A percentile compares a stretch with the other conserved stretches of the same genome.
Evolutionary conservation across 192 early-diverging fungal genomes (phyloP).

Genomic region (Gigaspora rosea): DNA sequence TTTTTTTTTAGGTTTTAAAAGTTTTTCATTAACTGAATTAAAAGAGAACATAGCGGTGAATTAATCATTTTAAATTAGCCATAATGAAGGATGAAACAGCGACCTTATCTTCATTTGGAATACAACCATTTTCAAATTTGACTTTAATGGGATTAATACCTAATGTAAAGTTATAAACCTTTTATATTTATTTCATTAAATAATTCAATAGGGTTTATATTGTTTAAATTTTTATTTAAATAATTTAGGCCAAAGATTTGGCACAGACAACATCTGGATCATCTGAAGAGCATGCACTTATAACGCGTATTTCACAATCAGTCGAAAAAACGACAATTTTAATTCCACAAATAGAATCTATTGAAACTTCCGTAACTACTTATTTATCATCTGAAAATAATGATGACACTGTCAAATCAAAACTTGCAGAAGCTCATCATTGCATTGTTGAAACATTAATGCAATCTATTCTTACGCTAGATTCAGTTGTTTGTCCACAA

Average conservation of each 20-base stretch:
- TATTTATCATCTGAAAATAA: conserved; percentile 37
- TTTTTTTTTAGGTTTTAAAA: not conserved
- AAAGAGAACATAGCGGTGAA: not conserved
- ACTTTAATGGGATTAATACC: conserved; percentile 69
- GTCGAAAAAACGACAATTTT: conserved; percentile 39
- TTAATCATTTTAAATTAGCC: conserved; percentile 39
- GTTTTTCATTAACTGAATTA: not conserved
- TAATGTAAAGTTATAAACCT: conserved; percentile 47
- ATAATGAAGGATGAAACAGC: conserved; percentile 77
- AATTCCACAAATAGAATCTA: conserved; percentile 49
- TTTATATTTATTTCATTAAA: not conserved
- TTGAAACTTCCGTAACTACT: conserved; percentile 38
- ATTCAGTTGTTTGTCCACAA: conserved; percentile 67
- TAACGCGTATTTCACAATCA: conserved; percentile 47
- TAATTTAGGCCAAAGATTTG: conserved; percentile 42
- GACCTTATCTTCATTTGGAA: conserved; percentile 67
- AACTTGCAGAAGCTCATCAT: conserved; percentile 65
- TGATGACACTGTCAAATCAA: conserved; percentile 55
- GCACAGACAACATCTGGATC: conserved; percentile 51
- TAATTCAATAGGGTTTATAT: not conserved
- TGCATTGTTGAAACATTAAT: conserved; percentile 73
- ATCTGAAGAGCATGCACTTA: conserved; percentile 53
- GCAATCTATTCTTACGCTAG: conserved; percentile 76
- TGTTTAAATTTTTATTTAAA: not conserved
- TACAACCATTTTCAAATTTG: conserved; percentile 72